Evolutionary conservation across 2,329 filamentous ascomycete genomes (phyloP).

Genomic region (Scytalidium sp.): DNA sequence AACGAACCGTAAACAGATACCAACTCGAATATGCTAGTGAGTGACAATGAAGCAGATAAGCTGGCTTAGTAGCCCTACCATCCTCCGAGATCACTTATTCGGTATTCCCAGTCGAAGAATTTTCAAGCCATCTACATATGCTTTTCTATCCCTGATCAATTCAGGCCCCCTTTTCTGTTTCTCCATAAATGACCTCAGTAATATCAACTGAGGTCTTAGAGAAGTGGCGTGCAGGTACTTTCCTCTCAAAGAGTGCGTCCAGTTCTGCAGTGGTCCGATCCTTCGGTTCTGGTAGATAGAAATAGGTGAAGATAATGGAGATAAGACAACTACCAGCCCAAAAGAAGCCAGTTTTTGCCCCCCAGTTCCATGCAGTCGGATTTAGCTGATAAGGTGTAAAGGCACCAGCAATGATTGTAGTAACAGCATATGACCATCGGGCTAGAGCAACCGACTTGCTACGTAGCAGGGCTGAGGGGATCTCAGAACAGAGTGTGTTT

Average conservation of each 20-base stretch:
- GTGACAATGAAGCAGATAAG: too few species aligned
- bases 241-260: conserved; percentile 74
- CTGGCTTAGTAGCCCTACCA: too few species aligned
- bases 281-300: conserved; percentile 72
- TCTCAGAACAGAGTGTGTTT: conserved; percentile 38
- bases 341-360: conserved; percentile 82
- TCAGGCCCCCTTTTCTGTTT: background rate
- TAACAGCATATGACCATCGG: conserved; percentile 31
- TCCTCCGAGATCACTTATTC: too few species aligned
- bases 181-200: background rate
- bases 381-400: conserved; percentile 21
- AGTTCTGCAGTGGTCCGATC: conserved; percentile 81
- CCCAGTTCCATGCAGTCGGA: conserved; percentile 74
- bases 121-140: too few species aligned
- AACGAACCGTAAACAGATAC: too few species aligned
- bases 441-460: conserved; percentile 37
- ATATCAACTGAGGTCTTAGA: conserved; percentile 61
- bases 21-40: too few species aligned
- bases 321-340: conserved; percentile 60
- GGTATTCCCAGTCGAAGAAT: too few species aligned
- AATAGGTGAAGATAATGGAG: conserved; percentile 57
- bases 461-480: conserved; percentile 35
- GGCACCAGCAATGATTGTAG: conserved; percentile 26
- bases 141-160: too few species aligned
- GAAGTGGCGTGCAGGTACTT: conserved; percentile 39